Evolutionary conservation across 192 early-diverging fungal genomes (phyloP).

Genomic region (Powellomyces hirtus): DNA sequence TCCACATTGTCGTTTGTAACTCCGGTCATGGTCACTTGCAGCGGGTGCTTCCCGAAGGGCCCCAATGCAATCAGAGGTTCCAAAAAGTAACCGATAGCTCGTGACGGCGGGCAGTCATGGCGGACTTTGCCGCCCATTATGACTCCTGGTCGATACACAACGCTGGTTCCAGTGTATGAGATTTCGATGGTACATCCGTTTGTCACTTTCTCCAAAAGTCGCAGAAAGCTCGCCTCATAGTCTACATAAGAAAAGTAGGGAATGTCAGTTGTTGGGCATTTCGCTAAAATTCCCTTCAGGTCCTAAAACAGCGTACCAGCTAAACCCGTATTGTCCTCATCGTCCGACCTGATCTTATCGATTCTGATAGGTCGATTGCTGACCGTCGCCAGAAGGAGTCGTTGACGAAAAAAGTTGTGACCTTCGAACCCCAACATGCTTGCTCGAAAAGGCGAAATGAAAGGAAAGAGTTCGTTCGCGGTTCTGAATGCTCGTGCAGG

Average conservation of each 20-base stretch:
- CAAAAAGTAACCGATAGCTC: conserved; percentile 92
- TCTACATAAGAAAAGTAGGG: too few relatives aligned
- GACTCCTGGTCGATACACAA: conserved; percentile 84
- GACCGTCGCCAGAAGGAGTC: conserved; percentile 85
- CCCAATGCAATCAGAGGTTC: conserved; percentile 88
- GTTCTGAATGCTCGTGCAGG: too few relatives aligned
- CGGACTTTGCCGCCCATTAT: conserved; percentile 82
- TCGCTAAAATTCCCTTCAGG: not conserved
- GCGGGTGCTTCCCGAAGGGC: conserved; percentile 87
- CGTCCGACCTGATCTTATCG: conserved; percentile 77
- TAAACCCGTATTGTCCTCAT: conserved; percentile 85
- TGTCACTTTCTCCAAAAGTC: conserved; percentile 88
- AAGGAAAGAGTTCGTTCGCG: too few relatives aligned
- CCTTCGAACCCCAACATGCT: conserved; percentile 64
- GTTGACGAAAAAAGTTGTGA: conserved; percentile 82
- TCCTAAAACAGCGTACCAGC: conserved; percentile 49
- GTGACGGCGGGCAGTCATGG: conserved; percentile 82
- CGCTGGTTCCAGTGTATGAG: conserved; percentile 85
- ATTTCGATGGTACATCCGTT: conserved; percentile 94
- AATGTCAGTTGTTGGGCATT: not conserved
- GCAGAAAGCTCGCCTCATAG: conserved; percentile 86
- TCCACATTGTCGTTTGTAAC: conserved; percentile 94
- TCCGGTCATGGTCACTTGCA: conserved; percentile 80
- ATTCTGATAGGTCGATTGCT: conserved; percentile 80
- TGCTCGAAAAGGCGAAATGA: not conserved